A percentile compares a stretch with the other conserved stretches of the same genome.
Evolutionary conservation across 2,329 filamentous ascomycete species (phyloP).

Genomic region (Aspergillus sp.): DNA sequence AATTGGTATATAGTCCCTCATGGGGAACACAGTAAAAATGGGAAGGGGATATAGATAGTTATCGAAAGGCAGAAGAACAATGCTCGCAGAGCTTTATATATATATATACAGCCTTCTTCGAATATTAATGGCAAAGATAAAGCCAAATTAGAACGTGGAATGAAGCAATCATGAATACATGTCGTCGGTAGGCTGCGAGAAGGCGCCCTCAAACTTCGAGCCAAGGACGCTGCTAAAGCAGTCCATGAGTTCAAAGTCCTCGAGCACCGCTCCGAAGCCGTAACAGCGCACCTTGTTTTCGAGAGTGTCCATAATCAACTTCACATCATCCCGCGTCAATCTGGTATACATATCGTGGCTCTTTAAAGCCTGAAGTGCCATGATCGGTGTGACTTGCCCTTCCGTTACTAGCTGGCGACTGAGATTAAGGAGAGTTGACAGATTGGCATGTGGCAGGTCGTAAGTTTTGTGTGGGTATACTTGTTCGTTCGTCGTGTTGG

Average conservation of each 20-base stretch:
- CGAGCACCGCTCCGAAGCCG: slow-evolving; percentile 72
- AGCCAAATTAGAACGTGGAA: not conserved
- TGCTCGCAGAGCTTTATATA: slow-evolving; percentile 1
- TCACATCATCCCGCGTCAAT: slow-evolving; percentile 68
- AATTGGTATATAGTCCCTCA: not conserved
- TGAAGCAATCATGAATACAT: slow-evolving; percentile 29
- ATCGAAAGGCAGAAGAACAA: not conserved
- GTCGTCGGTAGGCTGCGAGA: slow-evolving; percentile 30
- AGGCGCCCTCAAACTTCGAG: slow-evolving; percentile 31
- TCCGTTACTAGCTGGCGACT: slow-evolving; percentile 80
- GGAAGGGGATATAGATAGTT: slow-evolving; percentile 1
- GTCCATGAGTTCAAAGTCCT: slow-evolving; percentile 68
- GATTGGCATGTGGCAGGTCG: slow-evolving; percentile 72
- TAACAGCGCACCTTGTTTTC: slow-evolving; percentile 85
- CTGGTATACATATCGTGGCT: slow-evolving; percentile 68
- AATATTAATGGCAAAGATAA: not conserved
- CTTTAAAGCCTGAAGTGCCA: slow-evolving; percentile 85
- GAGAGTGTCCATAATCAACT: slow-evolving; percentile 70
- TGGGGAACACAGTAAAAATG: not conserved
- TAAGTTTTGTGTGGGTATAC: slow-evolving; percentile 71
- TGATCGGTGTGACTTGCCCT: slow-evolving; percentile 83
- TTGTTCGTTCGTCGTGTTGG: slow-evolving; percentile 52
- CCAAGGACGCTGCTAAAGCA: slow-evolving; percentile 70
- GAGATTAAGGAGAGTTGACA: slow-evolving; percentile 79
- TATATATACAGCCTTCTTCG: not conserved